A percentile compares a stretch with the other conserved stretches of the same genome.
phyloP scores from a whole-genome alignment of 371 early-diverging fungal genomes.

The Choanephora cucurbitarum region DNA sequence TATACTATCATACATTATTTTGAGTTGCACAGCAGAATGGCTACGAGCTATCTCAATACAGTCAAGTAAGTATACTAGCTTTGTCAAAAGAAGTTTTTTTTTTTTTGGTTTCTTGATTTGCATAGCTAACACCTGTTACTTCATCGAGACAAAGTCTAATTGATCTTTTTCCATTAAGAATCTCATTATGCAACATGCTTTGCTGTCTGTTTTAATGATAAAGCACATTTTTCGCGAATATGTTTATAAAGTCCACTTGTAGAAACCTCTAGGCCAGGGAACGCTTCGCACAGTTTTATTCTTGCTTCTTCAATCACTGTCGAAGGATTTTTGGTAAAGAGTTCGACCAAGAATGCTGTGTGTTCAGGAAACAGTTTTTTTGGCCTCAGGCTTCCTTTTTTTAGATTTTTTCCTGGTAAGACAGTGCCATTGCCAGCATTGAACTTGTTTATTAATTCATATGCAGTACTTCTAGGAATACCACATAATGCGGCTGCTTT shows the following conservation, averaged over 20 bases:
- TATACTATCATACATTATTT: too few species aligned
- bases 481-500: slow-evolving; percentile 17
- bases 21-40: too few species aligned
- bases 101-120: too few species aligned
- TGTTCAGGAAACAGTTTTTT: slow-evolving; percentile 15
- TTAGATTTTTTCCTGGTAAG: slow-evolving; percentile 6
- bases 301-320: slow-evolving; percentile 17
- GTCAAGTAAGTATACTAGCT: too few species aligned
- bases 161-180: slow-evolving; percentile 2
- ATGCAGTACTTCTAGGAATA: slow-evolving; percentile 18
- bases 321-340: slow-evolving; percentile 16
- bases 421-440: slow-evolving; percentile 14
- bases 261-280: slow-evolving; percentile 9
- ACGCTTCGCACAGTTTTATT: slow-evolving; percentile 6
- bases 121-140: too few species aligned
- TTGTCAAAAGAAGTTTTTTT: too few species aligned
- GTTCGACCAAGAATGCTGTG: slow-evolving; percentile 14
- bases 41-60: too few species aligned
- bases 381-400: not conserved
- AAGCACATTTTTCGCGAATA: slow-evolving; percentile 17
- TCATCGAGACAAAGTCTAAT: too few species aligned
- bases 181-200: slow-evolving; percentile 12
- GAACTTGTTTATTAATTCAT: slow-evolving; percentile 11
- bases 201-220: slow-evolving; percentile 17
- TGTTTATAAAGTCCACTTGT: slow-evolving; percentile 17